phyloP scores from a whole-genome alignment of 495 filamentous ascomycete genomes.

The Aspergillus haitiensis region DNA sequence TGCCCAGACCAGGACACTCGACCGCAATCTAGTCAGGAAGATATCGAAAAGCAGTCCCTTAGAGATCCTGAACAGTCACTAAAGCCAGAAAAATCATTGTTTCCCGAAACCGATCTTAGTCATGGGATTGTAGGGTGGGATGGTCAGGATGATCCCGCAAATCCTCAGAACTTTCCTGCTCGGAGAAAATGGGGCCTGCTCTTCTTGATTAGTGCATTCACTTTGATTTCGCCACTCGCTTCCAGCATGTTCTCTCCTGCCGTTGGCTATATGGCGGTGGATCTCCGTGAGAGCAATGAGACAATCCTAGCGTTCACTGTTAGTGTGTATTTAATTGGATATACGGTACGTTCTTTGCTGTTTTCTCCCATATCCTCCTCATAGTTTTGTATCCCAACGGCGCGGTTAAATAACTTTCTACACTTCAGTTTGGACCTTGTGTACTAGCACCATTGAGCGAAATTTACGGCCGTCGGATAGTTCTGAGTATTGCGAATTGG shows the following conservation, averaged over 20 bases:
- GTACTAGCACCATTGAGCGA: slow-evolving; percentile 47
- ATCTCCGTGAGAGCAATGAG: slow-evolving; percentile 57
- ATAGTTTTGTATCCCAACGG: too few relatives aligned
- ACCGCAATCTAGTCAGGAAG: too few relatives aligned
- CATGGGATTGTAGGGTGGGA: slow-evolving; percentile 42
- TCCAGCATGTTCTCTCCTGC: slow-evolving; percentile 74
- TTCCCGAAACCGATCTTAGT: slow-evolving; percentile 29
- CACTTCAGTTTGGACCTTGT: slow-evolving; percentile 37
- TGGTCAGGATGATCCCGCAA: slow-evolving; percentile 62
- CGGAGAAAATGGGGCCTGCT: slow-evolving; percentile 42
- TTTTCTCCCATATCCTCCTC: too few relatives aligned
- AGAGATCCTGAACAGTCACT: too few relatives aligned
- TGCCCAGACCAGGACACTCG: too few relatives aligned
- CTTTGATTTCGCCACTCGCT: slow-evolving; percentile 53
- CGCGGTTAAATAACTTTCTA: too few relatives aligned
- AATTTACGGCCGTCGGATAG: slow-evolving; percentile 41
- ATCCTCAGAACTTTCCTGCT: slow-evolving; percentile 64
- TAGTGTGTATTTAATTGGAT: slow-evolving; percentile 60
- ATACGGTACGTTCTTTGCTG: slow-evolving; percentile 38
- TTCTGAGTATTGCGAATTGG: slow-evolving; percentile 39
- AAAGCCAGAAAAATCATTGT: slow-evolving; percentile 2
- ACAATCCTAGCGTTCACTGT: slow-evolving; percentile 52
- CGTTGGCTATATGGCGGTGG: slow-evolving; percentile 51
- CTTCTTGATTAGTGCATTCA: slow-evolving; percentile 38
- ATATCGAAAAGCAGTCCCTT: too few relatives aligned